Base-by-base conservation (phyloP, 108 stramenopile species). In the Cafeteria roenbergensis region DNA sequence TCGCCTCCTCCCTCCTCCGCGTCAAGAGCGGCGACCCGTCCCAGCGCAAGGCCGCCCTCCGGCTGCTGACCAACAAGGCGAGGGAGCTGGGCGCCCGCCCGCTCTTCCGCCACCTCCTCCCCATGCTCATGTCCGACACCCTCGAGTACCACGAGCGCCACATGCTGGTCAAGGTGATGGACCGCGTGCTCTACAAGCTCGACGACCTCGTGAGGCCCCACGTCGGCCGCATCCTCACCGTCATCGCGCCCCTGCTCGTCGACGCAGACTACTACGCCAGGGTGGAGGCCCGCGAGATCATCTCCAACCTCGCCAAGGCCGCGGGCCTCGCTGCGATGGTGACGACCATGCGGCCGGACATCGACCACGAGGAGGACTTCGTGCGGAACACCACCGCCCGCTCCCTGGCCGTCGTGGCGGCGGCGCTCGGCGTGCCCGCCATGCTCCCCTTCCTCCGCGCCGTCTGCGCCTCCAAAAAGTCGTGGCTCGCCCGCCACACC, bases 241-340 rank as follows among this genome's bases (percentile, higher is more conserved):
- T 95, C 2, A 93, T 97, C 66, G 91, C 92, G 76, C 95, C 97
- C 3, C 76, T 99, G 34, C 80, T 99, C 30, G 96, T 99, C 59
- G 97, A 96, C 78, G 92, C 93, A 74, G 97, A 99, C 77, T 96
- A 94, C 70, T 99, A 94, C 71, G 97, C 94, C 9, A 81, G 95
- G 26, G 92, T 94, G 0, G 95, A 96, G 81, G 97, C 92, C 8
- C 77, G 95, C 24, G 95, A 97, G 76, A 95, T 99, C 73, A 97
- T 99, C 64, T 92, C 92, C 62, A 99, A 99, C 74, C 71, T 99
- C 22, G 90, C 93, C 59, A 99, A 99, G 82, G 97, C 97, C 31
- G 97, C 97, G 24, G 97, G 97, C 25, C 74, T 99, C 1, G 88
- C 94, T n/a, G 92, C 94, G 28, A 99, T 99, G 97, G 94, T 99